Evolutionary conservation across 768 basidiomycete genomes (phyloP), one percentile per base, ranked within the genome.

Genomic region (Scleroderma bovista): DNA sequence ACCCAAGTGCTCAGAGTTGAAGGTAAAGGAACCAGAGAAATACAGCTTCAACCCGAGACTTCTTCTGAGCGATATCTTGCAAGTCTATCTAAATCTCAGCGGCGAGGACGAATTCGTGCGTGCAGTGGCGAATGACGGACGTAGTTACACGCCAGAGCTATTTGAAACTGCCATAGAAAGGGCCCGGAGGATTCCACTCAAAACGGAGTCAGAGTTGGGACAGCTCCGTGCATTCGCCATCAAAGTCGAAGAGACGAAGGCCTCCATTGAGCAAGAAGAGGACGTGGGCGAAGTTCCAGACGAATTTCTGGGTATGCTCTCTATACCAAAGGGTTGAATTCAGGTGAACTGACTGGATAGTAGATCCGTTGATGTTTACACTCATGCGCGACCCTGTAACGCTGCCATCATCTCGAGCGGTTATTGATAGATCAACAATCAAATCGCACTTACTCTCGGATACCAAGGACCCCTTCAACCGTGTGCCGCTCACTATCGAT

Each of bases 351-450:
- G 20, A 56, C 45, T 17, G 9, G 45, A 34, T 38, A 41, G 17
- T 47, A 94, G 93, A 94, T 66, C 92, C 90, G 1, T 74, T 96
- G 55, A 91, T 94, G 83, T 86, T 78, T 60, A 88, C 88, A 4
- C 63, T 99, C 47, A 99, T 99, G 96, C 84, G 83, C 48, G 93
- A 99, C 65, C 96, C 96, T 3, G 94, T 98, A 50, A 79, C 81
- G 26, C 67, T 99, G 29, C 96, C 96, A 0, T 83, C 87, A 0
- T 97, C 94, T 2, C 76, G 73, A 47, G 72, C 80, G 0, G 76
- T 88, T 31, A 65, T 99, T 38, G 96, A 99, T 66, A 81, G 89
- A 20, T 75, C 87, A 2, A 97, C 94, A 2, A 98, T 99, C 73
- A 95, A 95, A 60, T 88, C 93, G 1, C 93, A 96, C 65, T 71